Base-by-base conservation (phyloP, 1,284 basidiomycete genomes). In the Rhodotorula sp. region DNA sequence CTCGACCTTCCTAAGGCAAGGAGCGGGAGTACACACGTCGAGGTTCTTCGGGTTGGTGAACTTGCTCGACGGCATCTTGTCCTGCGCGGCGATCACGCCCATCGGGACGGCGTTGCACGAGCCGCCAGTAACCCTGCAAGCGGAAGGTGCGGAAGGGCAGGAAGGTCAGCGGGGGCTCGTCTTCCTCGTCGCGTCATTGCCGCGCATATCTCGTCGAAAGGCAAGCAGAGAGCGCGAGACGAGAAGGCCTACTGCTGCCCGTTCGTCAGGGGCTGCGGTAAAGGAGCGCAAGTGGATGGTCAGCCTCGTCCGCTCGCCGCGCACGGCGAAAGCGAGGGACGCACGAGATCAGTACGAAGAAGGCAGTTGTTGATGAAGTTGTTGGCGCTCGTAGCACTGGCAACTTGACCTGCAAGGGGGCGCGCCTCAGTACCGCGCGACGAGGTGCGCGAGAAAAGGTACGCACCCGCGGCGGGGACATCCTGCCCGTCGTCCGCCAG, bases 351-450 rank as follows among this genome's bases (percentile, higher is more conserved):
- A 51, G 84, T 82, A 37, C 83, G 81, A 36, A 84, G 86, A 50
- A 84, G 78, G 78, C 87, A 89, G 82, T 87, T 88, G 83, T 89
- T 88, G 84, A 89, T 89, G 82, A 77, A 90, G 83, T 90, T 90
- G 84, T 90, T 89, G 54, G 82, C 83, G 56, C 86, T 87, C 27
- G 88, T 89, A 64, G 86, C 79, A 21, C 87, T 88, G 9, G 86
- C 79, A 64, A 87, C 85, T 80, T 88, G 87, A 68, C 86, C 85
- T 77, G 21, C 15, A 32, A 17, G 15, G 2, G 12, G 29, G 17
- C 15, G 9, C n/a, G 15, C n/a, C 36, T n/a, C 34, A 22, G 50
- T 15, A 2, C 2, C 8, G 15, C 10, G 10, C 29, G 19, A 48
- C 0, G 25, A 10, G 9, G 27, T 10, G 32, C 21, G 4, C 44